Conservation (phyloP, 441 rosid genomes). For the Metrosideros polymorpha region DNA sequence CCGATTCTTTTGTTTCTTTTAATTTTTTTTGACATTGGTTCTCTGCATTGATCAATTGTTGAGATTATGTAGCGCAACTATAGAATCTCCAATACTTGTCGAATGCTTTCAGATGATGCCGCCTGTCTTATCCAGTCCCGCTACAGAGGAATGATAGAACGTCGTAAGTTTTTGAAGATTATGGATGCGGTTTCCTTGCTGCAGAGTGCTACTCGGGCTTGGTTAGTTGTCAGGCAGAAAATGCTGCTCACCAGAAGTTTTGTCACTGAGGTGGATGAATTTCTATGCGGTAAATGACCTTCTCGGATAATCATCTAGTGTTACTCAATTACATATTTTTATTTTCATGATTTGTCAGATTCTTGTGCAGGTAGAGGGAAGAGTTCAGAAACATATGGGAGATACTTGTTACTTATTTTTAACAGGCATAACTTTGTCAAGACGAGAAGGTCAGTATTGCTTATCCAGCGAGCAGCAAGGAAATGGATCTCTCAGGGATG, state of each 20-base stretch:
- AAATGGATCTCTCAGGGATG: constrained; percentile 27
- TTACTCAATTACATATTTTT: not conserved
- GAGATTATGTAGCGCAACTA: not conserved
- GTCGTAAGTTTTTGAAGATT: constrained; percentile 36
- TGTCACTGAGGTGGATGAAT: constrained; percentile 13
- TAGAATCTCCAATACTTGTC: not conserved
- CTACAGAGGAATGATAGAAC: constrained; percentile 37
- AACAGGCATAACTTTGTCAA: constrained; percentile 47
- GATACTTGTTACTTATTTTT: constrained; percentile 30
- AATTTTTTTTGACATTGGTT: not conserved
- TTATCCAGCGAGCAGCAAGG: constrained; percentile 60
- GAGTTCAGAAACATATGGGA: constrained; percentile 17
- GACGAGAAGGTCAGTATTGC: constrained; percentile 29
- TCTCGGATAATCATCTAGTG: not conserved
- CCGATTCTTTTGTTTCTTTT: not conserved
- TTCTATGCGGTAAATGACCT: constrained; percentile 23
- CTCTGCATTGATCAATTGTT: not conserved
- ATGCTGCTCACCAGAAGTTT: constrained; percentile 2
- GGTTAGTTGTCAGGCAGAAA: constrained; percentile 48
- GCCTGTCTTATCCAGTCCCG: constrained; percentile 58
- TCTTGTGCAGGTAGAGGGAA: constrained; percentile 24
- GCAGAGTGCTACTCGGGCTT: constrained; percentile 48
- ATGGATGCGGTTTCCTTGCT: constrained; percentile 31
- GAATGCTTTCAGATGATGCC: constrained; percentile 41
- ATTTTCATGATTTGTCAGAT: not conserved